These are phyloP conservation scores for Fagopyrum esculentum DNA, from an alignment of 148 eudicot species.

Conservation along the genomic window DNA sequence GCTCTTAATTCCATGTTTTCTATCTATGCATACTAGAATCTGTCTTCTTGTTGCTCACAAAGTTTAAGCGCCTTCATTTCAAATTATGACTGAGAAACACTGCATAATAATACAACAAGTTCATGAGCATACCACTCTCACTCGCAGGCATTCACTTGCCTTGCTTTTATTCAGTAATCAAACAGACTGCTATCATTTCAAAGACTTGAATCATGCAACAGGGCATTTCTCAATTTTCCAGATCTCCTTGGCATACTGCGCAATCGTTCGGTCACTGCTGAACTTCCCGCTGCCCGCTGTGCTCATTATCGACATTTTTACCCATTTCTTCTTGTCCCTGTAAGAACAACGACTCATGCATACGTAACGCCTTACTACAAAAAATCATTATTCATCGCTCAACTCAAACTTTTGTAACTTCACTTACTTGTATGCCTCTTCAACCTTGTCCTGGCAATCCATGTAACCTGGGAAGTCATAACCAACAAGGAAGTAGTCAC, in stretches of 20 bases:
- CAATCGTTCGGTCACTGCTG: constrained; percentile 89
- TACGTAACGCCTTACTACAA: no score
- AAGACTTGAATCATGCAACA: constrained; percentile 30
- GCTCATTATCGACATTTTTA: constrained; percentile 83
- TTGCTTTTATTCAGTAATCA: no score
- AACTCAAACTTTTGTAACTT: neutral
- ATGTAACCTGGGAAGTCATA: constrained; percentile 87
- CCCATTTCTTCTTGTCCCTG: constrained; percentile 89
- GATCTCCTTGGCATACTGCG: constrained; percentile 80
- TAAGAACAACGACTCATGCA: neutral
- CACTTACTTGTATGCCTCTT: constrained; percentile 94
- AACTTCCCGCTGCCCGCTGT: constrained; percentile 95
- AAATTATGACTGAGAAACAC: no score
- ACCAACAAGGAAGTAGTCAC: constrained; percentile 95
- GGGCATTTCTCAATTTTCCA: constrained; percentile 78
- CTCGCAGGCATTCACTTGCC: no score
- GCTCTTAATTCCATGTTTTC: neutral
- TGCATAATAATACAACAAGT: no score
- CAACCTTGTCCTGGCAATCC: constrained; percentile 83
- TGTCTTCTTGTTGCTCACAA: neutral
- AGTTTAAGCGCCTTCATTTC: neutral
- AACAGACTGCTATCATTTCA: no score
- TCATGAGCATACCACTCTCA: no score
- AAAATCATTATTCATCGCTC: neutral
- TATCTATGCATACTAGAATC: neutral